phyloP scores from a whole-genome alignment of 495 filamentous ascomycete genomes.

The Xylona heveae region DNA sequence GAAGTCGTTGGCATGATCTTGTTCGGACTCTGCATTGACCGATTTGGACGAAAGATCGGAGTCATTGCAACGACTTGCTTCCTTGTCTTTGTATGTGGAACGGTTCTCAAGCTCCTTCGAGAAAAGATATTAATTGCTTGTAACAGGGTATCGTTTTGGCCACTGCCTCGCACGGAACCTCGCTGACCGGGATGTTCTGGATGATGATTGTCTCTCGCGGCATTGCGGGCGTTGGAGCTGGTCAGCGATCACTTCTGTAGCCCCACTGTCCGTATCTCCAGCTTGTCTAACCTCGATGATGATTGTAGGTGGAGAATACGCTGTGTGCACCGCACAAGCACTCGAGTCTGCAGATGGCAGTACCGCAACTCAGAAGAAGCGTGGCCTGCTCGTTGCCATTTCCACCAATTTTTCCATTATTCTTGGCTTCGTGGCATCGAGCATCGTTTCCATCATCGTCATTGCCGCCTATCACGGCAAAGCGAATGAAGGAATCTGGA shows the following conservation, averaged over 20 bases:
- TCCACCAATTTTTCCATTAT: slow-evolving; percentile 17
- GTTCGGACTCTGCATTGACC: background rate
- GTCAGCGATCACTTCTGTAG: too few relatives aligned
- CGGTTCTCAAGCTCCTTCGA: too few relatives aligned
- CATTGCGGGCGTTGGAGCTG: too few relatives aligned
- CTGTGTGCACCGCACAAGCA: background rate
- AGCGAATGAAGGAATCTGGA: slow-evolving; percentile 15
- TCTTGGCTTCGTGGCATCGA: slow-evolving; percentile 14
- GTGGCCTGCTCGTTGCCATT: slow-evolving; percentile 15
- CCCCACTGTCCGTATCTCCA: too few relatives aligned
- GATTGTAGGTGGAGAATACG: background rate
- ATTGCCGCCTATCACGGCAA: slow-evolving; percentile 12
- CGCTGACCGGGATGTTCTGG: background rate
- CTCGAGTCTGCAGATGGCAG: background rate
- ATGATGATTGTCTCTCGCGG: slow-evolving; percentile 1
- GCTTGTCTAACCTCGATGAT: too few relatives aligned
- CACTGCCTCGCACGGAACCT: background rate
- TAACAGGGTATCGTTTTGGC: background rate
- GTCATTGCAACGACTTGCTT: background rate
- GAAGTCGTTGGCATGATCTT: background rate
- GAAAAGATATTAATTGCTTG: too few relatives aligned
- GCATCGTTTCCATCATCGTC: slow-evolving; percentile 16
- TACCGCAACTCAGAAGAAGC: slow-evolving; percentile 2
- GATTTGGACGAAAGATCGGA: background rate
- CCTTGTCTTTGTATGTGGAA: background rate